Conservation (phyloP, 192 early-diverging fungal genomes). For the Gaertneriomyces sp. region DNA sequence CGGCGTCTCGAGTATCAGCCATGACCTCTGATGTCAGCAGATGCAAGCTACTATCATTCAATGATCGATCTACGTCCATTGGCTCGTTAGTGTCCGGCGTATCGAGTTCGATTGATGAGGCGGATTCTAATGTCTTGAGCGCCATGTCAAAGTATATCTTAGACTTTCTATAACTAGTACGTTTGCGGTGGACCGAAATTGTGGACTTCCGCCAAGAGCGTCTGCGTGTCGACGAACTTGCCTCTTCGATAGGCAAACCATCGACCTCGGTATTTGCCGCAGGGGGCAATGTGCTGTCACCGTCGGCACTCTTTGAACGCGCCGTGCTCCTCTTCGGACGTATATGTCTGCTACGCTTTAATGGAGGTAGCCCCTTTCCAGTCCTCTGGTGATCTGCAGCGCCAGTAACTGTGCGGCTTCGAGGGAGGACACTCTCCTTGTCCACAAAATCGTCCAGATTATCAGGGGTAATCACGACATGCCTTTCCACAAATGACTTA, state of each 20-base stretch:
- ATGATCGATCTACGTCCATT: neutral
- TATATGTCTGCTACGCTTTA: constrained; percentile 13
- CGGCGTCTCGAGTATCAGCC: neutral
- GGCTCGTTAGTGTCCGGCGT: neutral
- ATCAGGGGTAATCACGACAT: constrained; percentile 35
- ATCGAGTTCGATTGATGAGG: neutral
- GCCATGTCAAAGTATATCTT: no score
- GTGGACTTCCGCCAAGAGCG: no score
- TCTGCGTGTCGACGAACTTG: no score
- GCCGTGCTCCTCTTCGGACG: constrained; percentile 4
- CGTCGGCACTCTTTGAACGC: neutral
- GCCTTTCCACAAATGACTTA: constrained; percentile 38
- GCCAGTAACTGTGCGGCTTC: constrained; percentile 15
- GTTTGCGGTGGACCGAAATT: no score
- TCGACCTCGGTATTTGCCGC: no score
- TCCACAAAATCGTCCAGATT: constrained; percentile 30
- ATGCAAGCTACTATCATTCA: no score
- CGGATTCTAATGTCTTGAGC: neutral
- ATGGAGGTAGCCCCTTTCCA: constrained; percentile 27
- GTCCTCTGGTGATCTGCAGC: neutral
- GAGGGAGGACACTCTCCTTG: constrained; percentile 11
- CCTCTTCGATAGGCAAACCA: no score
- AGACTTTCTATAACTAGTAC: no score
- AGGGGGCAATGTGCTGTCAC: no score
- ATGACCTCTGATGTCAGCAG: neutral